phyloP scores from a whole-genome alignment of 2,329 filamentous ascomycete species.

The Aaosphaeria pasadenensis region DNA sequence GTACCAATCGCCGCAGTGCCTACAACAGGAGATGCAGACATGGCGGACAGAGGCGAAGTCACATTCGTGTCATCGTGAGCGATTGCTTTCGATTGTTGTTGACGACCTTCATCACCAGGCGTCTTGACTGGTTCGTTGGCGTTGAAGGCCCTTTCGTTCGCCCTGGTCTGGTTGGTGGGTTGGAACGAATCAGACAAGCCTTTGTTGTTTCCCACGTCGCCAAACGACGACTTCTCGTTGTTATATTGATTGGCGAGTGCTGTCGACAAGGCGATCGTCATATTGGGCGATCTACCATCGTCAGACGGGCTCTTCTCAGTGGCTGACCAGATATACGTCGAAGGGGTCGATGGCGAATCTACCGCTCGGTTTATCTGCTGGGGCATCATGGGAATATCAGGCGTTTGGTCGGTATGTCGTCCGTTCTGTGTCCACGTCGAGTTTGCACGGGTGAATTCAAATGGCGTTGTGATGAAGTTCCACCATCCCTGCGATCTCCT shows the following conservation, averaged over 20 bases:
- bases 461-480: conserved; percentile 73
- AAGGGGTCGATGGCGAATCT: conserved; percentile 12
- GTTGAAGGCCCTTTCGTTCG: neutral
- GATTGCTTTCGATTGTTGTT: conserved; percentile 8
- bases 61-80: conserved; percentile 3
- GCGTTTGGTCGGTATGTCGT: conserved; percentile 19
- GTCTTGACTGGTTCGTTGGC: neutral
- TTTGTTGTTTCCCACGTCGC: neutral
- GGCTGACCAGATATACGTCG: conserved; percentile 22
- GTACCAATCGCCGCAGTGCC: conserved; percentile 30
- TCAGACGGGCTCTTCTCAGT: conserved; percentile 16
- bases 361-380: conserved; percentile 16
- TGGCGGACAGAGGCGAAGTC: conserved; percentile 23
- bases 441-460: conserved; percentile 43
- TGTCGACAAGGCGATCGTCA: neutral
- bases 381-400: conserved; percentile 33
- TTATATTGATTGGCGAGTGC: neutral
- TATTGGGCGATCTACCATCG: conserved; percentile 7
- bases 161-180: neutral
- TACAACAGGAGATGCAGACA: conserved; percentile 31
- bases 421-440: conserved; percentile 31
- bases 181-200: neutral
- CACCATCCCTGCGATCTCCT: conserved; percentile 70
- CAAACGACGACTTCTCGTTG: neutral
- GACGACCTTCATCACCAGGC: conserved; percentile 1